Evolutionary conservation across 2,329 filamentous ascomycete species (phyloP), one percentile per base, ranked within the genome.

Genomic region (Xylaria sp.): DNA sequence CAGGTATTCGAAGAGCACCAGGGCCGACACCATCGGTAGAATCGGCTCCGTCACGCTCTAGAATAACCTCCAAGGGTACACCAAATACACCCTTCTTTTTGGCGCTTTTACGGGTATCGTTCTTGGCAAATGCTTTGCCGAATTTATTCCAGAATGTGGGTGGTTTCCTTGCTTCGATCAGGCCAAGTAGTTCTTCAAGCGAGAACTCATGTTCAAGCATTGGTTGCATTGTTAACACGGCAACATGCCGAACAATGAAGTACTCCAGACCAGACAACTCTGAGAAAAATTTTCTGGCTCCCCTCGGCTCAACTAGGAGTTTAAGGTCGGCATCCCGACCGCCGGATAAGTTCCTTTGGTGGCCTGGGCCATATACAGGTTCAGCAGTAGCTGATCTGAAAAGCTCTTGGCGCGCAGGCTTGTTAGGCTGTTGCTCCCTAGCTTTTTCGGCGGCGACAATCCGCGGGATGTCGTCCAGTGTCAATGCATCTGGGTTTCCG

Each of bases 81-180:
- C 95, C 94, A 78, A 99, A 99, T 28, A 97, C 91, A 50, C 94
- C 95, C 84, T 97, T 97, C 84, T 97, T 97, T 83, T 97, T 97
- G 74, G 89, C 87, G 39, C 82, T 87, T 80, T 94, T 94, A 74
- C 85, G 88, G 74, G 90, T 92, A 75, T 96, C 92, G 74, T 93
- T 94, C 80, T 95, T 96, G 81, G 75, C 76, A 78, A 98, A 97
- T 1, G 94, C 95, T 79, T 98, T 97, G 71, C 94, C 95, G 72
- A 99, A 94, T 76, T 98, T 98, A 80, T 95, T 96, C 96, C 96
- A 99, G 82, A 99, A 97, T 0, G 93, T 98, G 28, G 93, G 90
- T 71, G 87, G 86, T 74, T 97, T 97, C 77, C 93, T 91, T 2
- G 93, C 94, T 81, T 99, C 96, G 71, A 99, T 98, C 59, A 99